Conservation (phyloP, 306 rosid genomes). For the Heteromeles arbutifolia region DNA sequence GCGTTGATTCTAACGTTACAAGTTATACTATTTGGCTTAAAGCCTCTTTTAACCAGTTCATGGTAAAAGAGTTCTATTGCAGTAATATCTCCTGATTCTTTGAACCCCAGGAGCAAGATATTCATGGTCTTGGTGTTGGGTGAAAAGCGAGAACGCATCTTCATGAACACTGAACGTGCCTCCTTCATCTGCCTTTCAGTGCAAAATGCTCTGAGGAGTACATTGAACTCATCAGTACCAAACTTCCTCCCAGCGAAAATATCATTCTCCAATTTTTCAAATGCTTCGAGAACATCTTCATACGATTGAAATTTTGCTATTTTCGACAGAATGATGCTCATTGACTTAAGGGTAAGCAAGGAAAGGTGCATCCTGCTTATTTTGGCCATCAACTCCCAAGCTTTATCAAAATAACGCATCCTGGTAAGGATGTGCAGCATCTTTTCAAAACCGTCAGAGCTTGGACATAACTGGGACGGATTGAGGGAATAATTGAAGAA, state of each 20-base stretch:
- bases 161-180: constrained; percentile 63
- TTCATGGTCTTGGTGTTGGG: constrained; percentile 76
- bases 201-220: constrained; percentile 65
- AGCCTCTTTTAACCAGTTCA: constrained; percentile 76
- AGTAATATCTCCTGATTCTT: constrained; percentile 75
- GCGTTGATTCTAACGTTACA: constrained; percentile 72
- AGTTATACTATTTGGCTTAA: constrained; percentile 59
- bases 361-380: constrained; percentile 34
- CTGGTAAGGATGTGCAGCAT: constrained; percentile 67
- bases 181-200: constrained; percentile 86
- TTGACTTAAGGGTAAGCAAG: constrained; percentile 68
- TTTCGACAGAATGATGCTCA: constrained; percentile 78
- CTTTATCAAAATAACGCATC: constrained; percentile 75
- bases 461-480: constrained; percentile 33
- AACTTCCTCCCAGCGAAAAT: constrained; percentile 51
- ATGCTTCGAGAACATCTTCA: constrained; percentile 69
- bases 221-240: constrained; percentile 71
- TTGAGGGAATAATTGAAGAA: constrained; percentile 53
- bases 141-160: constrained; percentile 50
- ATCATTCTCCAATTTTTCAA: constrained; percentile 58
- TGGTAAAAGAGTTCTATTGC: constrained; percentile 77
- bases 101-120: constrained; percentile 80
- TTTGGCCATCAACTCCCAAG: constrained; percentile 56
- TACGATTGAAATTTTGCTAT: constrained; percentile 58
- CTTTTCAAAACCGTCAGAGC: constrained; percentile 59